Conservation (phyloP, 2,329 filamentous ascomycete genomes). For the Periconia sp. region DNA sequence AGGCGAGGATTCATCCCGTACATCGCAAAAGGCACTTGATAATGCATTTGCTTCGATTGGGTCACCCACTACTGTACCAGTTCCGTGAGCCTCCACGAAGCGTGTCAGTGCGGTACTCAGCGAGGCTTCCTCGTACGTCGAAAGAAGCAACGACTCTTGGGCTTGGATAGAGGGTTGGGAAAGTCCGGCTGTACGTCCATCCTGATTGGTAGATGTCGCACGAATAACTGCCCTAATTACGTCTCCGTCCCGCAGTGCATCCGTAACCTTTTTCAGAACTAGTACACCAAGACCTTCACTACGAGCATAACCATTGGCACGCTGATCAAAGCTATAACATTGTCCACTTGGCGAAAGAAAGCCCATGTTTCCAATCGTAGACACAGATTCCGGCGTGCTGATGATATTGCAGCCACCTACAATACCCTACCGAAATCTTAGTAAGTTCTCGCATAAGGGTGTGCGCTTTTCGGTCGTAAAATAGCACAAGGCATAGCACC, state of each 20-base stretch:
- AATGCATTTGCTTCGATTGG: constrained; percentile 24
- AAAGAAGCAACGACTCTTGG: too few species aligned
- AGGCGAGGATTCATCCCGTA: constrained; percentile 46
- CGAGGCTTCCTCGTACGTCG: constrained; percentile 40
- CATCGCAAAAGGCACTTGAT: constrained; percentile 33
- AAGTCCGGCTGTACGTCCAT: too few species aligned
- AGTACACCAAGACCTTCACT: constrained; percentile 24
- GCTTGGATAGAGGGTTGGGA: too few species aligned
- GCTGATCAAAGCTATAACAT: constrained; percentile 25
- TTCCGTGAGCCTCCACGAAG: constrained; percentile 51
- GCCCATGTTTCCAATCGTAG: constrained; percentile 1
- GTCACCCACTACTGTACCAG: constrained; percentile 55
- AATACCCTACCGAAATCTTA: background rate
- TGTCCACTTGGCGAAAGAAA: constrained; percentile 13
- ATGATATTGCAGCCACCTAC: background rate
- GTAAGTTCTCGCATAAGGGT: background rate
- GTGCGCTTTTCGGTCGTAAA: too few species aligned
- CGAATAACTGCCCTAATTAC: constrained; percentile 30
- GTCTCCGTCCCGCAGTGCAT: constrained; percentile 26
- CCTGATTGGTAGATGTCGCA: constrained; percentile 23
- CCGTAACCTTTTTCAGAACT: constrained; percentile 21
- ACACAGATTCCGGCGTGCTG: background rate
- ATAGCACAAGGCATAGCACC: too few species aligned
- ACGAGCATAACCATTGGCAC: constrained; percentile 21
- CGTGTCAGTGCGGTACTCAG: constrained; percentile 30